Base-by-base conservation (phyloP, 805 yeast genomes). In the Metschnikowia similis region DNA sequence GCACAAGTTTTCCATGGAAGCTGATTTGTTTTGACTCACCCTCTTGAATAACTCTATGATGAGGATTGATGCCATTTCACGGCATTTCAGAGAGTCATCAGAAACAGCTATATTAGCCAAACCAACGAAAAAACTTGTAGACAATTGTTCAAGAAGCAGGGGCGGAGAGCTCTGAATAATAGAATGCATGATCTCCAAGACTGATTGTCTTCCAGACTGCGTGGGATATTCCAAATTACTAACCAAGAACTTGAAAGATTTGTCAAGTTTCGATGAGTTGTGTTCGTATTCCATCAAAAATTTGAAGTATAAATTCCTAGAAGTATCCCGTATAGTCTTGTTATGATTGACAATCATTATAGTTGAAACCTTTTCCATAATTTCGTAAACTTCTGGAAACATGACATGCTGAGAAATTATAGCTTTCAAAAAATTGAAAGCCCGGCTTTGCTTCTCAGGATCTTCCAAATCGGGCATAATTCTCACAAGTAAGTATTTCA, bases 241-340 rank as follows among this genome's bases (percentile, higher is more conserved):
- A 8, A 91, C 87, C 66, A 94, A 74, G 62, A 85, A 83, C 55
- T 84, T 82, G 68, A 92, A 84, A 56, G 89, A 95, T 58, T 85
- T 87, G 55, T 87, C 94, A 43, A 94, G 65, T 55, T 89, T 80
- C 4, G 92, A 90, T 58, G 84, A 78, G 31, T 98, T 90, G 70
- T 92, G 97, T 59, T 96, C 98, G 62, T 88, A 94, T 59, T 90
- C 96, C 86, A 89, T 86, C 61, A 94, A 69, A 59, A 94, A 94
- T 59, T 84, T 90, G 65, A 82, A 86, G 63, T 83, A 94, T 1
- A 87, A 82, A 55, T 88, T 80, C 66, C 98, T 79, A 8, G 97
- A 82, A 66, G 87, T 83, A 58, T 86, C 91, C 51, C 98, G 77
- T 47, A 89, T 87, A 60, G 85, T 89, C 45, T 80, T 80, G 2